Conservation (phyloP, 75 land plant species). For the Sequoiadendron giganteum region DNA sequence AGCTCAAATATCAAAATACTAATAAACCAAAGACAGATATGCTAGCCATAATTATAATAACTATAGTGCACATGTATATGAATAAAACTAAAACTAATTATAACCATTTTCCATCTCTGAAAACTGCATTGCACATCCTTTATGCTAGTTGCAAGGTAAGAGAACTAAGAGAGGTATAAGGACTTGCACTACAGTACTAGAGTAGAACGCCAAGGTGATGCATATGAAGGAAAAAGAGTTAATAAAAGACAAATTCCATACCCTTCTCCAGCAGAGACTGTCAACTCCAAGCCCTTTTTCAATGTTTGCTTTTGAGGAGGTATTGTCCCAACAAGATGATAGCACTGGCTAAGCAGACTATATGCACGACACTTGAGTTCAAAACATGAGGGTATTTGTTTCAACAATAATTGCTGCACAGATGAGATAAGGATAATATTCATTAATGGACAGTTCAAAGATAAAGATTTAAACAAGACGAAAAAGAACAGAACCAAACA, state of each 20-base stretch:
- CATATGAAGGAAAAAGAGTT: too few relatives aligned
- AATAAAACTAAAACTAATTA: background rate
- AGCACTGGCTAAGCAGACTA: slow-evolving; percentile 85
- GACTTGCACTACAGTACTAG: too few relatives aligned
- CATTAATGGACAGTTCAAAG: background rate
- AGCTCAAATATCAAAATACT: background rate
- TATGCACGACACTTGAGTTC: slow-evolving; percentile 83
- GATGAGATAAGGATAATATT: background rate
- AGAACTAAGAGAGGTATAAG: too few relatives aligned
- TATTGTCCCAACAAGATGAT: slow-evolving; percentile 80
- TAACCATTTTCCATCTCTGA: background rate
- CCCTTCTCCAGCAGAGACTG: slow-evolving; percentile 31
- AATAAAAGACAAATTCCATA: too few relatives aligned
- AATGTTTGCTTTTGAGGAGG: slow-evolving; percentile 72
- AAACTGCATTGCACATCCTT: background rate
- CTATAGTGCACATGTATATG: background rate
- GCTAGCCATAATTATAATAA: background rate
- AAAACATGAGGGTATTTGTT: slow-evolving; percentile 83
- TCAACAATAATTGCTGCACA: slow-evolving; percentile 76
- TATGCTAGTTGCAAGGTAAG: too few relatives aligned
- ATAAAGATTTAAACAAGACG: background rate
- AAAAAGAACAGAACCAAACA: background rate
- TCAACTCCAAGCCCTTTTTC: slow-evolving; percentile 70
- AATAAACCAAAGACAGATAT: background rate
- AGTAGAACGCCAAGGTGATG: too few relatives aligned